These are phyloP conservation scores for Ballota nigra DNA, from an alignment of 257 asterid species.

Conservation along the genomic window DNA sequence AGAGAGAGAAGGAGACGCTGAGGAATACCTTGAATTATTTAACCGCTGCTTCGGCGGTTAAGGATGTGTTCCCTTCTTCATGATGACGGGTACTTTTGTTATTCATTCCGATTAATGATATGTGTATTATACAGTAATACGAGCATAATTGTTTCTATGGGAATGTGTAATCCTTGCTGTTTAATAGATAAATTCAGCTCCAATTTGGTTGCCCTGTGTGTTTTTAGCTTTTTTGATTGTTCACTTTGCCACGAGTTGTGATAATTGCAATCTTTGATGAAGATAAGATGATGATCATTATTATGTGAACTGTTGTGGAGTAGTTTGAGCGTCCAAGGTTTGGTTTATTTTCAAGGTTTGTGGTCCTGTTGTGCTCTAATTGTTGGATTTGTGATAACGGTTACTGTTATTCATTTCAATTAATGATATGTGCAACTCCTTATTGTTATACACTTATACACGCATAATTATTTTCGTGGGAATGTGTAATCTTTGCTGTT, in stretches of 20 bases:
- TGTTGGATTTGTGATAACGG: not conserved
- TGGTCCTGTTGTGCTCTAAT: not conserved
- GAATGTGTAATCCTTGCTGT: conserved; percentile 37
- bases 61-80: conserved; percentile 90
- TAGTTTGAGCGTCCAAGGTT: not conserved
- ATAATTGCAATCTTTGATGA: conserved; percentile 18
- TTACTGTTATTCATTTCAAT: too few relatives aligned
- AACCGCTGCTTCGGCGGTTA: conserved; percentile 94
- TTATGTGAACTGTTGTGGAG: not conserved
- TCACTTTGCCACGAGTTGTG: not conserved
- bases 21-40: conserved; percentile 87
- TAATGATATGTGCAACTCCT: too few relatives aligned
- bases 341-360: not conserved
- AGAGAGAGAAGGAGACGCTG: conserved; percentile 94
- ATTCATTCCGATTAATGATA: conserved; percentile 13
- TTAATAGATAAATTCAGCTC: conserved; percentile 25
- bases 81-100: conserved; percentile 22
- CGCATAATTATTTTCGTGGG: too few relatives aligned
- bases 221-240: not conserved
- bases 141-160: conserved; percentile 16
- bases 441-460: too few relatives aligned
- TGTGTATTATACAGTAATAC: conserved; percentile 18
- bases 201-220: not conserved
- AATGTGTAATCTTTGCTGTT: conserved; percentile 38
- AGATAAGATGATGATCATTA: conserved; percentile 4